Percentiles rank a stretch among this genome's conserved stretches.
Evolutionary conservation across 495 filamentous ascomycete species (phyloP).

Genomic region (Copromyces sp.): DNA sequence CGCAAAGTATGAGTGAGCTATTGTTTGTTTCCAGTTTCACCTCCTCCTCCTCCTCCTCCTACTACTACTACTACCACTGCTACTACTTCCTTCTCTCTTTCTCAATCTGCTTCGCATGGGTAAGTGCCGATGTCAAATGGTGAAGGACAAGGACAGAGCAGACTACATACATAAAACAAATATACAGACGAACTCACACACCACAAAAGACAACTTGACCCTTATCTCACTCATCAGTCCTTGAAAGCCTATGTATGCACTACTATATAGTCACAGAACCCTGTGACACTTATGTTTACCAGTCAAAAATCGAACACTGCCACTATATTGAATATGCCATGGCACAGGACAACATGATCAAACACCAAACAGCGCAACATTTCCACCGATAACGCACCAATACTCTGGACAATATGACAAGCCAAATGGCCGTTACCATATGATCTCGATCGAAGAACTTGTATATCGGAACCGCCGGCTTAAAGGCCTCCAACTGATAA

Average conservation of each 20-base stretch:
- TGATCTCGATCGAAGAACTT: no score
- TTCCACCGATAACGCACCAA: neutral
- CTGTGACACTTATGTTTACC: no score
- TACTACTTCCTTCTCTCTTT: neutral
- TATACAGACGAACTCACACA: neutral
- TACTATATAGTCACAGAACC: neutral
- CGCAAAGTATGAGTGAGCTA: neutral
- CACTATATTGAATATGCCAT: no score
- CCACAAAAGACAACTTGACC: neutral
- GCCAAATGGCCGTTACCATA: neutral
- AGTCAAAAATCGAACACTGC: no score
- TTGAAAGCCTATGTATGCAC: neutral
- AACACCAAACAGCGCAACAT: no score
- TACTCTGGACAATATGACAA: neutral
- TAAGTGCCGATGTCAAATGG: no score
- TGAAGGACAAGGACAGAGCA: neutral
- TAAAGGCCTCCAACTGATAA: no score
- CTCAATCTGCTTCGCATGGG: no score
- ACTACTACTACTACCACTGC: neutral
- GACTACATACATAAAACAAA: neutral
- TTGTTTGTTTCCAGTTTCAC: neutral
- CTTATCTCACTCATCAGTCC: neutral
- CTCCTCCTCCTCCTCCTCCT: neutral
- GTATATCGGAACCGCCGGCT: no score
- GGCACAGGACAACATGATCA: no score